A percentile compares a stretch with the other conserved stretches of the same genome.
Conservation (phyloP, 345 rosid genomes). For the Triadica sebifera region DNA sequence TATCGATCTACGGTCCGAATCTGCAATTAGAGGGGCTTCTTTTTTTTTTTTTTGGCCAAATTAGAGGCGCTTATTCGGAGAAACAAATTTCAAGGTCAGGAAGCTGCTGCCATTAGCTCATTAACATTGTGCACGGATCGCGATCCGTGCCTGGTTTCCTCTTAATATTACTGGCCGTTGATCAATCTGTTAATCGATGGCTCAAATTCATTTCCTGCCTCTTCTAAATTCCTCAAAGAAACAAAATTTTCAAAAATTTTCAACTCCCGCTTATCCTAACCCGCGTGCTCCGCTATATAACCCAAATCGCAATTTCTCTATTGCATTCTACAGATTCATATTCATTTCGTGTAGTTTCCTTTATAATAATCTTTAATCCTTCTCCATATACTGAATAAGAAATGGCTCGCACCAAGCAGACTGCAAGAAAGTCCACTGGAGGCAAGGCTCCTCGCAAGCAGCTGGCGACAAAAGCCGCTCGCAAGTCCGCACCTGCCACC, state of each 20-base stretch:
- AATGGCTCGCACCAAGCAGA: slow-evolving; percentile 22
- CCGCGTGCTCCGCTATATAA: not conserved
- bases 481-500: slow-evolving; percentile 17
- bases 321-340: not conserved
- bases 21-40: too few species aligned
- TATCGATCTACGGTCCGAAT: not conserved
- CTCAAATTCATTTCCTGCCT: not conserved
- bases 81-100: not conserved
- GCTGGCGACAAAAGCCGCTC: slow-evolving; percentile 19
- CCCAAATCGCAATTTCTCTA: not conserved
- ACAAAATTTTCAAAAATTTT: not conserved
- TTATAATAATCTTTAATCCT: not conserved
- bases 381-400: not conserved
- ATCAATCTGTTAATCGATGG: not conserved
- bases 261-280: not conserved
- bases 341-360: too few species aligned
- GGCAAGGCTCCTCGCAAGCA: slow-evolving; percentile 20
- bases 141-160: not conserved
- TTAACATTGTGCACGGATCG: not conserved
- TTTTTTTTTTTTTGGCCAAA: too few species aligned
- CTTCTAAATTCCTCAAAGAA: not conserved
- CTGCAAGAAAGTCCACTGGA: slow-evolving; percentile 20
- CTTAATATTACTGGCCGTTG: not conserved
- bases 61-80: not conserved
- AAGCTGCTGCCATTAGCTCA: not conserved